Percentiles rank a stretch among this genome's conserved stretches.
These are phyloP conservation scores for Paraphoma sp. DNA, from an alignment of 2,329 filamentous ascomycete species.

Conservation along the genomic window DNA sequence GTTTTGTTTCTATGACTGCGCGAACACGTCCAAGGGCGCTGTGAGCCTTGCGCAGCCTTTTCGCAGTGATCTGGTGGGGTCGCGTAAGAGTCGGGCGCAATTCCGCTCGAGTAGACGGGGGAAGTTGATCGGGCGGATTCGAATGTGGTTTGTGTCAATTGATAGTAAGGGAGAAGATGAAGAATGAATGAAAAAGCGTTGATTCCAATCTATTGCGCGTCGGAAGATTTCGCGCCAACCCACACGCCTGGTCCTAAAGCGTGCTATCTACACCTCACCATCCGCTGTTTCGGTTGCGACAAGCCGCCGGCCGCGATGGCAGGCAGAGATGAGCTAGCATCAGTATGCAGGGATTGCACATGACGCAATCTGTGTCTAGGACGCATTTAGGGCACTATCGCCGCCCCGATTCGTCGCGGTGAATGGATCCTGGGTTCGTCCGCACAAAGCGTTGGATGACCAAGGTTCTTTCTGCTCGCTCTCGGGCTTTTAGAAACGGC, in stretches of 20 bases:
- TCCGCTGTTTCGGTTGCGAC: conserved; percentile 20
- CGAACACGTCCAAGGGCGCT: not conserved
- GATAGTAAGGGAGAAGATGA: not conserved
- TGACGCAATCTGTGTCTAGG: conserved; percentile 32
- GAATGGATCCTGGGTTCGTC: conserved; percentile 6
- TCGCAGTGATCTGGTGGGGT: conserved; percentile 1
- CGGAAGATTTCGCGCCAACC: conserved; percentile 1
- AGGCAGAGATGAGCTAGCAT: conserved; percentile 34
- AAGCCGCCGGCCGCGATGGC: conserved; percentile 27
- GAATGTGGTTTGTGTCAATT: not conserved
- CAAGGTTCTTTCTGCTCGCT: conserved; percentile 6
- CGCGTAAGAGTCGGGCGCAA: not conserved
- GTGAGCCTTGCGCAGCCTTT: not conserved
- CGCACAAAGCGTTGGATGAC: conserved; percentile 4
- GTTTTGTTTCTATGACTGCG: not conserved
- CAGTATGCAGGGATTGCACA: conserved; percentile 6
- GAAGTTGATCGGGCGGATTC: not conserved
- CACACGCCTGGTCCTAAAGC: conserved; percentile 19
- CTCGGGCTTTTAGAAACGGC: conserved; percentile 1
- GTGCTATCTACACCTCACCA: conserved; percentile 32
- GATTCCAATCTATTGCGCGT: not conserved
- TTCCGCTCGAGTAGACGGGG: not conserved
- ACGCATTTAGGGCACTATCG: conserved; percentile 10
- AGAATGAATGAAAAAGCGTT: not conserved
- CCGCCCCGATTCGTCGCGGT: conserved; percentile 13